phyloP scores from a whole-genome alignment of 768 basidiomycete genomes.

The Zangia roseola region DNA sequence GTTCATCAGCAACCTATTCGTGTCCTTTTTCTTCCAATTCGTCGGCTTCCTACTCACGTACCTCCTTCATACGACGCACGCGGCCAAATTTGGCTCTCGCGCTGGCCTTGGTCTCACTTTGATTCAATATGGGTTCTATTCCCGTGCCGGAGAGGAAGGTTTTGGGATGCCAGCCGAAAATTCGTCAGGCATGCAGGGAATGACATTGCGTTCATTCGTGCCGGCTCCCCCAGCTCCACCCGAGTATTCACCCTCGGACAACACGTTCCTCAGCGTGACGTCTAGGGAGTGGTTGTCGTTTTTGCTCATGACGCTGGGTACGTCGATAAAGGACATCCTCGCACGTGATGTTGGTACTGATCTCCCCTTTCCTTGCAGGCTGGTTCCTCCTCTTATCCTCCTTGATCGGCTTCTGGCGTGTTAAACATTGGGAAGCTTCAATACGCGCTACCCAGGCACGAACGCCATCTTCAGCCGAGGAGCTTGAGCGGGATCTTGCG shows the following conservation, averaged over 20 bases:
- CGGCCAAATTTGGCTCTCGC: conserved; percentile 89
- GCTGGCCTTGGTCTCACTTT: conserved; percentile 94
- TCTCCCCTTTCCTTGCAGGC: conserved; percentile 43
- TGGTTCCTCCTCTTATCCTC: conserved; percentile 93
- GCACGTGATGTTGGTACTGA: neutral
- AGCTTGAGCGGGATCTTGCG: conserved; percentile 49
- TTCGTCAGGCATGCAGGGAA: conserved; percentile 9
- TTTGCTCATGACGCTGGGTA: conserved; percentile 86
- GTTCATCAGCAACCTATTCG: conserved; percentile 78
- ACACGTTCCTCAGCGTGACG: conserved; percentile 34
- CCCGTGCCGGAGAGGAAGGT: conserved; percentile 41
- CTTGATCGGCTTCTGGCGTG: conserved; percentile 75
- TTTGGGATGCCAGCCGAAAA: conserved; percentile 24
- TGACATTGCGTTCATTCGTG: conserved; percentile 21
- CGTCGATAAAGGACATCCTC: conserved; percentile 10
- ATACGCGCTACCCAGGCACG: conserved; percentile 47
- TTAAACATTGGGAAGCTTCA: conserved; percentile 81
- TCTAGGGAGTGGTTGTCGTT: conserved; percentile 90
- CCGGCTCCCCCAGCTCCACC: conserved; percentile 24
- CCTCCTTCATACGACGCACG: conserved; percentile 88
- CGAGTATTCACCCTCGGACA: conserved; percentile 17
- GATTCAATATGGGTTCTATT: conserved; percentile 88
- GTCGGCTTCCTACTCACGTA: conserved; percentile 92
- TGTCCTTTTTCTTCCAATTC: conserved; percentile 97
- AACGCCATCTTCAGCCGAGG: conserved; percentile 33